Evolutionary conservation across 2,329 filamentous ascomycete genomes (phyloP), one percentile per base, ranked within the genome.

Genomic region (Cryphonectria parasitica): DNA sequence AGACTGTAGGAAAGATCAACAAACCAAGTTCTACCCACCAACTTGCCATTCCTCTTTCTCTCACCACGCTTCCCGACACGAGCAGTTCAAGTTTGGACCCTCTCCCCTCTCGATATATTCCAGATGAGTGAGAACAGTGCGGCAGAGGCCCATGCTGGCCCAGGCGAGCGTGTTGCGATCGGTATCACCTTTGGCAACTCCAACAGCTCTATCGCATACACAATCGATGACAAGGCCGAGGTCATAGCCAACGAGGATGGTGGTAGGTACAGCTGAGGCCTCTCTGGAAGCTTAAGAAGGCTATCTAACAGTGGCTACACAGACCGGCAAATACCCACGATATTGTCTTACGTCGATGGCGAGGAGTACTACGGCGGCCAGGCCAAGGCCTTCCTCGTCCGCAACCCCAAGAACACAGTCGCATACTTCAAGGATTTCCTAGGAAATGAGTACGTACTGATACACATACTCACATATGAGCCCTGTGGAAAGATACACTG

Each of bases 171-270:
- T 77, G 85, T 87, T 78, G 93, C 92, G 80, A 98, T 99, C 83
- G 96, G 96, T 81, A 94, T 99, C 80, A 92, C 95, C 76, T 98
- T 98, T 86, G 96, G 96, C 84, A 99, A 98, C 86, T 95, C 94
- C 73, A 97, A 97, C 90, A 97, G 94, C 85, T 98, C 94, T 72
- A 98, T 99, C 83, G 95, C 95, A 77, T 94, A 91, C 81, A 97
- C 95, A 63, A 89, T 91, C 73, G 95, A 98, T 79, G 95, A 97
- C 83, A 97, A 97, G 86, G 91, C 94, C 74, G 94, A 98, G 81
- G 95, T 99, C 74, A 98, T 99, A 84, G 96, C 96, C 79, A 98
- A 99, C 84, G 96, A 98, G 85, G 96, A 98, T 80, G 96, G 96
- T 87, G 93, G 93, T 94, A 81, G 79, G 89, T 83, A 36, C n/a